Base-by-base conservation (phyloP, 2,329 filamentous ascomycete genomes). In the Cytospora piceicola region DNA sequence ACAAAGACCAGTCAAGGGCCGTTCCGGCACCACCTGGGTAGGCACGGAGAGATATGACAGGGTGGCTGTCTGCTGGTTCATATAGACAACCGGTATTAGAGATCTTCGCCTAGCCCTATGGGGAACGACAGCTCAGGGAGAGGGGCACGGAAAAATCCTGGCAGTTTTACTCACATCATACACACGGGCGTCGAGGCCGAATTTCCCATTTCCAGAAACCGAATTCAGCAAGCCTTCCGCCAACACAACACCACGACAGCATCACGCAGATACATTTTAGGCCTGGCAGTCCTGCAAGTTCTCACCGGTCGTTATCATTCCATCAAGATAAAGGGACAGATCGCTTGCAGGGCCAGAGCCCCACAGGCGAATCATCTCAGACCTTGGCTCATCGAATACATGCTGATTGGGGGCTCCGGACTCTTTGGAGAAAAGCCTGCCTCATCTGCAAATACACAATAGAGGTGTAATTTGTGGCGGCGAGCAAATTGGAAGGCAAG, bases 401-500 rank as follows among this genome's bases (percentile, higher is more conserved):
- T 36, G 52, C 53, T n/a, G 22, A 57, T 39, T 57, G 60, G 53
- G 39, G 53, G 39, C 39, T 51, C 14, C 0, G 39, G 53, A 29
- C 39, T 51, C 14, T 1, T 51, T 11, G 5, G 42, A 20, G n/a
- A 27, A 39, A 57, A 12, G 53, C 53, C 58, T 30, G 29, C n/a
- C 53, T 51, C 17, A 30, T 52, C 53, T 36, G 22, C n/a, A 7
- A 57, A 17, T 27, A 22, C 32, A 57, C n/a, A 17, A 53, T 63
- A 36, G 34, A 30, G 17, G 11, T 24, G 55, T 63, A 57, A 24
- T 39, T 20, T 20, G 60, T 36, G 8, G 39, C 29, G 20, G 15
- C 32, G 49, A n/a, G 54, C 65, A 64, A 67, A 67, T 67, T 60
- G 65, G 65, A 62, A 34, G 46, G 20, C 29, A 32, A 67, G 20